phyloP scores from a whole-genome alignment of 345 rosid genomes.

The Heritiera fomes region DNA sequence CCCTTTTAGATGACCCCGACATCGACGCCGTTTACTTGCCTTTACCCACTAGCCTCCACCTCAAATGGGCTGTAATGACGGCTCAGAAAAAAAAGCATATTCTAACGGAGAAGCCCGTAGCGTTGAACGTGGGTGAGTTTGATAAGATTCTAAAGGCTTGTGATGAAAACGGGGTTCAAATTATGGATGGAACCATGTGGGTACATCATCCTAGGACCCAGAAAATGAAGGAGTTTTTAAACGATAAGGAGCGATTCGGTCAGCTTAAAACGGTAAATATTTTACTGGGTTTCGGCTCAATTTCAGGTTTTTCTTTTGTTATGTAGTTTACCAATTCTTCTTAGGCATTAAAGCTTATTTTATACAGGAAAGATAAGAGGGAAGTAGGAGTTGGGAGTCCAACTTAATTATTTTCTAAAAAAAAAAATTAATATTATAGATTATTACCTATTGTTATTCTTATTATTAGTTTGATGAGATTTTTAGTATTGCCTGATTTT shows the following conservation, averaged over 20 bases:
- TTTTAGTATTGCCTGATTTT: not conserved
- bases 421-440: too few species aligned
- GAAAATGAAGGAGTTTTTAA: slow-evolving; percentile 50
- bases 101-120: slow-evolving; percentile 79
- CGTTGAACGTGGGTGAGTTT: slow-evolving; percentile 49
- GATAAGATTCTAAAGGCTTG: slow-evolving; percentile 63
- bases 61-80: slow-evolving; percentile 59
- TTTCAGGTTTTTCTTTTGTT: not conserved
- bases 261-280: slow-evolving; percentile 47
- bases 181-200: slow-evolving; percentile 94
- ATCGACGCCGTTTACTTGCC: slow-evolving; percentile 79
- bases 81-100: slow-evolving; percentile 73
- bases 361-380: too few species aligned
- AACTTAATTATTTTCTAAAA: too few species aligned
- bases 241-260: slow-evolving; percentile 55
- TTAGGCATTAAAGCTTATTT: not conserved
- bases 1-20: slow-evolving; percentile 64
- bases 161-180: slow-evolving; percentile 59
- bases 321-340: not conserved
- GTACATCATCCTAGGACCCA: slow-evolving; percentile 66
- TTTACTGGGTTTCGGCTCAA: not conserved
- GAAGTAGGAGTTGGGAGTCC: too few species aligned
- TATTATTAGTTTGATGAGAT: not conserved
- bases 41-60: slow-evolving; percentile 74
- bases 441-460: too few species aligned